Base-by-base conservation (phyloP, 768 basidiomycete species). In the Macrolepiota dolichaula region DNA sequence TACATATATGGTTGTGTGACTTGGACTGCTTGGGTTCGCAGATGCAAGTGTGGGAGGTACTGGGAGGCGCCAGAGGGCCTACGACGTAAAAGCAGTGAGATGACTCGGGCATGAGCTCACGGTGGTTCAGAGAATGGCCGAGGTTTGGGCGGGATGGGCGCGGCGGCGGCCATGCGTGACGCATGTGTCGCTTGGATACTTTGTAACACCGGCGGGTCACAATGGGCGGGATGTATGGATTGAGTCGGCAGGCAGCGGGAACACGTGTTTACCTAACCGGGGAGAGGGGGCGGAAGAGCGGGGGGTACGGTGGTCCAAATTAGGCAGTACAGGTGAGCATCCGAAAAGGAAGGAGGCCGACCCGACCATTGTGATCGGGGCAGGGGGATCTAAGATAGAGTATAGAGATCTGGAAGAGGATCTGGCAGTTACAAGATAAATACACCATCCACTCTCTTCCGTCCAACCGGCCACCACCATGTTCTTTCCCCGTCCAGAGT, bases 401-500 rank as follows among this genome's bases (percentile, higher is more conserved):
- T 59, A 19, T 53, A 32, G 38, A 53, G 59, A 52, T 53, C 57
- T 59, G 49, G 25, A 17, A 46, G 24, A n/a, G 24, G 57, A 59
- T 59, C 57, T 40, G 12, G 22, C 57, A 49, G 47, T 15, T 27
- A 38, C 57, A 4, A 9, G 38, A 56, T 70, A 70, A 66, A 68
- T 66, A 65, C n/a, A 11, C 25, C 36, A 22, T 57, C 53, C 50
- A 22, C 40, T 37, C 25, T 15, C 38, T 17, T 44, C 47, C 52
- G 57, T 47, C 40, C 4, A 22, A 22, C 62, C 56, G 51, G 61
- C 64, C 62, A 62, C 64, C 62, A 62, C 63, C 63, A 72, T 73
- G 77, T 72, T 69, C 72, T 73, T 73, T 51, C 53, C 65, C 40
- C 79, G 79, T 37, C 77, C 79, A 19, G 75, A 76, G 22, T 83